A percentile compares a stretch with the other conserved stretches of the same genome.
These are phyloP conservation scores for Echinochloa phyllopogon DNA, from an alignment of 176 grass and related monocot species.

Conservation along the genomic window DNA sequence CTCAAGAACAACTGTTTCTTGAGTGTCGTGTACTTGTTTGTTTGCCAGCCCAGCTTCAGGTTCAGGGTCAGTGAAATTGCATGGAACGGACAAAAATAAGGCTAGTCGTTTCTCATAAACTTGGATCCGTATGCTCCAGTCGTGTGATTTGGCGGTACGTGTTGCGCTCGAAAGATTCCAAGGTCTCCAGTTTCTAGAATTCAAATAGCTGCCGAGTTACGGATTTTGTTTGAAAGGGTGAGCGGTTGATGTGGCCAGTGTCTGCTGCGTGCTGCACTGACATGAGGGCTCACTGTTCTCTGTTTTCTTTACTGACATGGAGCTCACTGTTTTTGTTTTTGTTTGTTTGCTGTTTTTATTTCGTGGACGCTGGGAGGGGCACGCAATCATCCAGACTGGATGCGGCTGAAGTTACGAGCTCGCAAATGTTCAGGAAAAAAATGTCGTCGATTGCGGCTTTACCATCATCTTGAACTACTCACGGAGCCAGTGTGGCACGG, in stretches of 20 bases:
- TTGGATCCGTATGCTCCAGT: constrained; percentile 19
- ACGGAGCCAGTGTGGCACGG: not conserved
- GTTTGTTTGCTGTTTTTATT: constrained; percentile 18
- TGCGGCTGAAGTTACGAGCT: not conserved
- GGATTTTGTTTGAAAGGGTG: constrained; percentile 6
- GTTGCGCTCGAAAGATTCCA: constrained; percentile 36
- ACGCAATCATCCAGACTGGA: not conserved
- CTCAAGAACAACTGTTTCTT: constrained; percentile 15
- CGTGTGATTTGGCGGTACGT: constrained; percentile 2
- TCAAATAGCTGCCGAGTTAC: constrained; percentile 30
- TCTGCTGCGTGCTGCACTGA: constrained; percentile 26
- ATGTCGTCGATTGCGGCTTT: not conserved
- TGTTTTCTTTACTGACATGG: not conserved
- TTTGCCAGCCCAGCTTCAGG: not conserved
- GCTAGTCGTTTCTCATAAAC: not conserved
- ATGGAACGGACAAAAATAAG: constrained; percentile 11
- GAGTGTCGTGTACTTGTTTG: not conserved
- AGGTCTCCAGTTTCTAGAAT: constrained; percentile 48
- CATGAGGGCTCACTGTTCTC: constrained; percentile 1
- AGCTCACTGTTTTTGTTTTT: constrained; percentile 13
- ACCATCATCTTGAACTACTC: too few relatives aligned
- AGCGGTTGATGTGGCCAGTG: not conserved
- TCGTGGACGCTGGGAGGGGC: not conserved
- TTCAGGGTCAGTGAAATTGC: not conserved
- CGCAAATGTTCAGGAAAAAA: not conserved